Base-by-base conservation (phyloP, 1,284 basidiomycete genomes). In the Chalciporus piperatoides region DNA sequence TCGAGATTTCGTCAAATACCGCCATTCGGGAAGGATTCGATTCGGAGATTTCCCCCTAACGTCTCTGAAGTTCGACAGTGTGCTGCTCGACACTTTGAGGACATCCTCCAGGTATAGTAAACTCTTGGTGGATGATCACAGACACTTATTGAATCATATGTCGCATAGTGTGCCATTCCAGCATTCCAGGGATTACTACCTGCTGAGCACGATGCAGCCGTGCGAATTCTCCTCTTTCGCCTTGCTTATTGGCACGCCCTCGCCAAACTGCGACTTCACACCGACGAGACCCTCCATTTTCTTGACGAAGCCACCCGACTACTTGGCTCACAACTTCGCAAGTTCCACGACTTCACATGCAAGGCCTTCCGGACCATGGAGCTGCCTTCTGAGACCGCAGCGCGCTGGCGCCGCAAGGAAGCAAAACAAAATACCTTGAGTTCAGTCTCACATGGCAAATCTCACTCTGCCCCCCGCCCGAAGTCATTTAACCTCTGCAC, bases 181-280 rank as follows among this genome's bases (percentile, higher is more conserved):
- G 57, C 36, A 0, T 59, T 69, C 15, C 53, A 68, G 25, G 58
- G 49, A 1, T 45, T 69, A 1, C 49, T 69, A 4, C 58, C 58
- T 0, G 3, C 39, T 0, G 44, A 50, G 6, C 53, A 62, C 35
- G 56, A 68, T 8, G 4, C 11, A 0, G 11, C 52, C 0, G 40
- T 68, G 8, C 15, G 36, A 0, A 19, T 19, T 0, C 36, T 65
- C 0, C 41, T 61, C 0, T 63, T 58, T 17, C 23, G 28, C 0
- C 44, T 56, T 7, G 51, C 52, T 10, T 24, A 59, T 1, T 61
- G 59, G 60, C 66, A 68, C 45, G 56, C 51, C 0, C 52, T 68
- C 0, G 60, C 63, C 1, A 68, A 68, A 24, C 33, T 61, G 2
- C 44, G 44, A 4, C 35, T 58, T 1, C 66, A 68, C 10, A 60